Conservation (phyloP, 2,329 filamentous ascomycete species). For the Cordyceps cateniannulata region DNA sequence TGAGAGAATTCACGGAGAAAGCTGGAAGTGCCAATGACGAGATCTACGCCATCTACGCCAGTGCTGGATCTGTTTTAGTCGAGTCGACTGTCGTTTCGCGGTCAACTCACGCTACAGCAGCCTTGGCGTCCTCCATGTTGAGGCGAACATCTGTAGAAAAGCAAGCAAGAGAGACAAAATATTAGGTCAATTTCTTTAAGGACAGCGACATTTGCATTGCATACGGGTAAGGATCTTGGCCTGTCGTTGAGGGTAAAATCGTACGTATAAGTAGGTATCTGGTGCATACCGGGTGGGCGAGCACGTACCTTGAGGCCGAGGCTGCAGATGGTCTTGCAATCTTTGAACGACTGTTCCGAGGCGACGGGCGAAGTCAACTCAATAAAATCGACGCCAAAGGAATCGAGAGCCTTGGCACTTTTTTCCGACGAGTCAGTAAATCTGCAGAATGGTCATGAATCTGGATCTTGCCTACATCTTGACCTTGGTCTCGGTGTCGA, state of each 20-base stretch:
- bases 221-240: constrained; percentile 55
- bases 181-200: background rate
- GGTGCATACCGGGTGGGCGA: too few species aligned
- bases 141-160: constrained; percentile 49
- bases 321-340: constrained; percentile 91
- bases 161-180: background rate
- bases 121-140: constrained; percentile 45
- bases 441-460: background rate
- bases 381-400: constrained; percentile 83
- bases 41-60: constrained; percentile 72
- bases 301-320: constrained; percentile 69
- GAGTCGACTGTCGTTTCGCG: background rate
- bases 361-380: constrained; percentile 83
- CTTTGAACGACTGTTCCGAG: constrained; percentile 74
- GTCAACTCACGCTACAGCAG: constrained; percentile 61
- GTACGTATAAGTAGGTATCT: background rate
- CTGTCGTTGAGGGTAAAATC: background rate
- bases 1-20: constrained; percentile 81
- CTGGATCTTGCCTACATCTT: constrained; percentile 1
- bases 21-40: constrained; percentile 79
- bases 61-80: background rate
- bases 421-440: constrained; percentile 15
- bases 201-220: background rate
- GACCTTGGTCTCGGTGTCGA: constrained; percentile 48
- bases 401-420: background rate